These are phyloP conservation scores for Pelargonium exstipulatum DNA, from an alignment of 441 rosid species.

Conservation along the genomic window DNA sequence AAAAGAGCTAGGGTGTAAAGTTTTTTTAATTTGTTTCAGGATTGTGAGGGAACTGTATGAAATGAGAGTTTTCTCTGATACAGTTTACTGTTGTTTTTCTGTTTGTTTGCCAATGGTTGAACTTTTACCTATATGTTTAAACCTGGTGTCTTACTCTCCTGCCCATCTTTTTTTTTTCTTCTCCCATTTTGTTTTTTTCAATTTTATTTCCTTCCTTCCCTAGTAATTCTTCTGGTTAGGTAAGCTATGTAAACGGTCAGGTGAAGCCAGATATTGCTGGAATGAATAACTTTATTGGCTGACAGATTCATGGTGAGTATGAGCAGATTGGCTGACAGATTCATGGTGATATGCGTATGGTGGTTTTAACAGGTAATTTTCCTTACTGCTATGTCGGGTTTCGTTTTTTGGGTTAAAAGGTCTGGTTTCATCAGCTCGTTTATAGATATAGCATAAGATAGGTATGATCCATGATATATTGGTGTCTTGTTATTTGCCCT, in stretches of 20 bases:
- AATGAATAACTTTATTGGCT: conserved; percentile 36
- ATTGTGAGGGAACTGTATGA: conserved; percentile 18
- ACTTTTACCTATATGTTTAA: conserved; percentile 14
- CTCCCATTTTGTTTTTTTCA: conserved; percentile 1
- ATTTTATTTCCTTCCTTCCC: conserved; percentile 24
- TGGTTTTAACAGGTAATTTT: conserved; percentile 47
- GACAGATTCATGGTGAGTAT: conserved; percentile 25
- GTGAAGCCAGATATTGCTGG: conserved; percentile 43
- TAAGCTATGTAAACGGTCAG: conserved; percentile 45
- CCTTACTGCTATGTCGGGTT: neutral
- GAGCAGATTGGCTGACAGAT: conserved; percentile 34
- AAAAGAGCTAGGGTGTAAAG: conserved; percentile 17
- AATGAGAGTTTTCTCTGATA: conserved; percentile 16
- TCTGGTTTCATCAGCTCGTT: neutral
- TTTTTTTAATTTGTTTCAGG: conserved; percentile 24
- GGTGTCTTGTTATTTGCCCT: no score
- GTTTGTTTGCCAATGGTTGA: conserved; percentile 13
- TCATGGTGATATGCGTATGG: conserved; percentile 24
- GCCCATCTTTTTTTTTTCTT: conserved; percentile 15
- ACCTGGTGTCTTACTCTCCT: conserved; percentile 34
- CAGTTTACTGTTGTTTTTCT: neutral
- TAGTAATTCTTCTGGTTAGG: conserved; percentile 35
- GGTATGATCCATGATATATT: no score
- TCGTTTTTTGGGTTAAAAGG: neutral
- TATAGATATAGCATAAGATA: no score